A percentile compares a stretch with the other conserved stretches of the same genome.
Evolutionary conservation across 2,329 filamentous ascomycete genomes (phyloP).

Genomic region (Trichoderma brevicompactum): DNA sequence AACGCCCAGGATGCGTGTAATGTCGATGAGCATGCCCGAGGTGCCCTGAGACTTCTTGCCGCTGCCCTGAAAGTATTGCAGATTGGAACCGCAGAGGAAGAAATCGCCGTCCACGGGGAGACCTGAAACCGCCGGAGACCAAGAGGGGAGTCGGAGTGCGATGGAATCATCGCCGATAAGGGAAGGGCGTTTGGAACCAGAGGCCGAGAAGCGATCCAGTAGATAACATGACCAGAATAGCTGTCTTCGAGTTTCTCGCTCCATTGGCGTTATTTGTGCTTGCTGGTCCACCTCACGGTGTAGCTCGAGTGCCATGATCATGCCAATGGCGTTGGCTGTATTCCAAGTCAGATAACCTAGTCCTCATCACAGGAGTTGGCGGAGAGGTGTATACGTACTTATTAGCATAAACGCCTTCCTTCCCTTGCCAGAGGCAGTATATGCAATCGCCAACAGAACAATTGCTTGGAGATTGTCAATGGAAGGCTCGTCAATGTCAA

Average conservation of each 20-base stretch:
- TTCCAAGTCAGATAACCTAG: not conserved
- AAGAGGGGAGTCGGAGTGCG: constrained; percentile 74
- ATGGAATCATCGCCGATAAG: constrained; percentile 78
- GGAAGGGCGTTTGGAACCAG: constrained; percentile 81
- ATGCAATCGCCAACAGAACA: constrained; percentile 74
- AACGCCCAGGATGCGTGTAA: constrained; percentile 78
- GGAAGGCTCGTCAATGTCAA: constrained; percentile 81
- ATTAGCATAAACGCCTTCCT: constrained; percentile 88
- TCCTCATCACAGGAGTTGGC: not conserved
- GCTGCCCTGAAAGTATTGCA: constrained; percentile 71
- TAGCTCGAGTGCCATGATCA: constrained; percentile 80
- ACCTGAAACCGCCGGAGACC: constrained; percentile 65
- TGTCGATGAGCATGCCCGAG: constrained; percentile 81
- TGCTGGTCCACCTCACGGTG: constrained; percentile 74
- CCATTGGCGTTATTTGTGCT: constrained; percentile 64
- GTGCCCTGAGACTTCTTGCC: constrained; percentile 75
- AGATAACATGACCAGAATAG: constrained; percentile 90
- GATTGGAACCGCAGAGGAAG: constrained; percentile 78
- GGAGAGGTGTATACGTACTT: constrained; percentile 54
- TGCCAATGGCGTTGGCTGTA: constrained; percentile 59
- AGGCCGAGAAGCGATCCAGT: constrained; percentile 81
- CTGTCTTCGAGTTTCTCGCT: constrained; percentile 76
- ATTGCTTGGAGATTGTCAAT: constrained; percentile 78
- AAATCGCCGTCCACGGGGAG: constrained; percentile 75
- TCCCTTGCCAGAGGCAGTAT: constrained; percentile 75